Conservation (phyloP, 2,329 filamentous ascomycete genomes). For the Arthrobotrys entomopaga region DNA sequence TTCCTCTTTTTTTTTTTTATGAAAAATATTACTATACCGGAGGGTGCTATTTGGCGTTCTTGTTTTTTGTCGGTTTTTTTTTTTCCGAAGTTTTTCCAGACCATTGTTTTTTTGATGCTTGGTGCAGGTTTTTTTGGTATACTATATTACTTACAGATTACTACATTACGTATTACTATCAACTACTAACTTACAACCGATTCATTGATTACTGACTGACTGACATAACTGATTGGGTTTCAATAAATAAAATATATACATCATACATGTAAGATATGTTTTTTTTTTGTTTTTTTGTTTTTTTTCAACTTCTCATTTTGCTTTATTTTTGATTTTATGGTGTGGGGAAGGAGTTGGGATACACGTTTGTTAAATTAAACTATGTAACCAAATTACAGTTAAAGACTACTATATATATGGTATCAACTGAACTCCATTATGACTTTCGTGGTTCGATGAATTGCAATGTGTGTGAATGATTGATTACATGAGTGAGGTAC, state of each 20-base stretch:
- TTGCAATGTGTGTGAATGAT: no score
- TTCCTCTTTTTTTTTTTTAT: constrained; percentile 12
- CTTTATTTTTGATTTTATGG: no score
- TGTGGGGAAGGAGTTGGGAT: constrained; percentile 18
- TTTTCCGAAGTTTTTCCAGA: not conserved
- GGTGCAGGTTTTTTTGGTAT: not conserved
- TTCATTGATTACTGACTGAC: no score
- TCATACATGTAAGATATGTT: constrained; percentile 46
- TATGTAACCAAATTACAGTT: no score
- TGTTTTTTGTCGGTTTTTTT: not conserved
- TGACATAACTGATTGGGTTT: no score
- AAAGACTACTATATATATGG: no score
- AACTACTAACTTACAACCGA: constrained; percentile 7
- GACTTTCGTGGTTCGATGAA: no score
- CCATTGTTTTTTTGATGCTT: constrained; percentile 7
- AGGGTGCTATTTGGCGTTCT: constrained; percentile 41
- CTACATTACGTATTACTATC: constrained; percentile 3
- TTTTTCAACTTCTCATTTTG: no score
- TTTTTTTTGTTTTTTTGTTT: not conserved
- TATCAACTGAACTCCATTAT: no score
- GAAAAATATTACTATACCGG: constrained; percentile 23
- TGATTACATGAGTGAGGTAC: no score
- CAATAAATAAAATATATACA: no score
- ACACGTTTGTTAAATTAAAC: not conserved
- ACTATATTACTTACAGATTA: constrained; percentile 9